Evolutionary conservation across 2,329 filamentous ascomycete genomes (phyloP).

Genomic region (Cladosporium sp.): DNA sequence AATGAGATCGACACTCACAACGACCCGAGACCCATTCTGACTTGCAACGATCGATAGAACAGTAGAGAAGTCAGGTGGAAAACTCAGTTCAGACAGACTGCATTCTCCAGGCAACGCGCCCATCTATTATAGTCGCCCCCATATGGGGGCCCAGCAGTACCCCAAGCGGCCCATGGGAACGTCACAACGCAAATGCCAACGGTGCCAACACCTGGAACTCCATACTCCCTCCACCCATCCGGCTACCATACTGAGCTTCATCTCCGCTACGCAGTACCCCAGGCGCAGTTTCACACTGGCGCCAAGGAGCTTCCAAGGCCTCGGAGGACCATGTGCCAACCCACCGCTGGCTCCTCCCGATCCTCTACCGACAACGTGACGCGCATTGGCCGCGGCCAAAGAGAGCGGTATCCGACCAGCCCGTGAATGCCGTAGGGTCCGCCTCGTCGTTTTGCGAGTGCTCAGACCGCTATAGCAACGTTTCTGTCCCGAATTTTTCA

Average conservation of each 20-base stretch:
- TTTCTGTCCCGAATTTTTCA: no score
- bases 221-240: neutral
- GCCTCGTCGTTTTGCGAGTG: no score
- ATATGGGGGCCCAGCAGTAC: neutral
- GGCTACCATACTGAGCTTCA: neutral
- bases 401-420: neutral
- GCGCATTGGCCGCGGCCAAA: neutral
- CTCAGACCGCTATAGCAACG: no score
- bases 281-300: neutral
- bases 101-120: neutral
- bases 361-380: neutral
- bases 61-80: neutral
- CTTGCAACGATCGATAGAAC: neutral
- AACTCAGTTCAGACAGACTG: neutral
- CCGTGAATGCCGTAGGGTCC: no score
- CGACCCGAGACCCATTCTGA: conserved; percentile 9
- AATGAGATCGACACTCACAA: neutral
- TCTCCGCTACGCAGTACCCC: neutral
- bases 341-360: neutral
- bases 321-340: conserved; percentile 5
- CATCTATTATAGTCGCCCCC: neutral
- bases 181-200: neutral
- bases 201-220: neutral
- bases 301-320: conserved; percentile 4
- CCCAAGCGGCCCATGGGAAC: conserved; percentile 1